These are phyloP conservation scores for Lumnitzera racemosa DNA, from an alignment of 345 rosid genomes.

Conservation along the genomic window DNA sequence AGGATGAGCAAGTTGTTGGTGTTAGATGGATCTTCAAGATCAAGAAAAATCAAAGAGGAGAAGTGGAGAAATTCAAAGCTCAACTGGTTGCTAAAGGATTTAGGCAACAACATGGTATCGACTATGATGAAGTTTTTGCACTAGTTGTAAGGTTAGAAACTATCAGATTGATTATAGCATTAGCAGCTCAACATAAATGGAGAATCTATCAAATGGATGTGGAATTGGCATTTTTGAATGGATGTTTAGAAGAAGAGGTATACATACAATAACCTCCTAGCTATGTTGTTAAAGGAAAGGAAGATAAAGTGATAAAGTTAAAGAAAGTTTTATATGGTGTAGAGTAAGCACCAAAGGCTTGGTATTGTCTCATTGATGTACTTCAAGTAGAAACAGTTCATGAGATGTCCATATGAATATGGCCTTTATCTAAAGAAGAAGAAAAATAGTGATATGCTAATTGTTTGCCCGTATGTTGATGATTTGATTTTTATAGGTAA, in stretches of 20 bases:
- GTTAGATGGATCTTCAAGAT: constrained; percentile 2
- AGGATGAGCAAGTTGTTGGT: neutral
- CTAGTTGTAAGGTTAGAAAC: neutral
- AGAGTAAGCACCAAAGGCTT: neutral
- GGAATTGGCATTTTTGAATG: constrained; percentile 8
- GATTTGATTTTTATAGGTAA: constrained; percentile 7
- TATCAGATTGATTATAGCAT: constrained; percentile 1
- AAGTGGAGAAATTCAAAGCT: neutral
- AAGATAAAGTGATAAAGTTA: neutral
- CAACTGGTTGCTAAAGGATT: neutral
- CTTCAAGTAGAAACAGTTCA: neutral
- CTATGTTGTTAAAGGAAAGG: neutral
- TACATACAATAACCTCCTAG: neutral
- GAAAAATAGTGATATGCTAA: neutral
- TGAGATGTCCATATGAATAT: neutral
- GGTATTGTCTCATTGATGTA: constrained; percentile 4
- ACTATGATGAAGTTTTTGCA: constrained; percentile 6
- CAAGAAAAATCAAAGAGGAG: neutral
- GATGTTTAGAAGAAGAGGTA: constrained; percentile 1
- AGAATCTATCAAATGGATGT: constrained; percentile 2
- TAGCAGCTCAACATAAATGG: neutral
- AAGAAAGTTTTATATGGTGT: neutral
- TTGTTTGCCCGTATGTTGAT: constrained; percentile 5
- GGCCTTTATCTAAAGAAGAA: neutral
- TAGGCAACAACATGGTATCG: neutral